Percentiles rank a stretch among this genome's conserved stretches.
Conservation (phyloP, 2,329 filamentous ascomycete species). For the Ramichloridium luteum region DNA sequence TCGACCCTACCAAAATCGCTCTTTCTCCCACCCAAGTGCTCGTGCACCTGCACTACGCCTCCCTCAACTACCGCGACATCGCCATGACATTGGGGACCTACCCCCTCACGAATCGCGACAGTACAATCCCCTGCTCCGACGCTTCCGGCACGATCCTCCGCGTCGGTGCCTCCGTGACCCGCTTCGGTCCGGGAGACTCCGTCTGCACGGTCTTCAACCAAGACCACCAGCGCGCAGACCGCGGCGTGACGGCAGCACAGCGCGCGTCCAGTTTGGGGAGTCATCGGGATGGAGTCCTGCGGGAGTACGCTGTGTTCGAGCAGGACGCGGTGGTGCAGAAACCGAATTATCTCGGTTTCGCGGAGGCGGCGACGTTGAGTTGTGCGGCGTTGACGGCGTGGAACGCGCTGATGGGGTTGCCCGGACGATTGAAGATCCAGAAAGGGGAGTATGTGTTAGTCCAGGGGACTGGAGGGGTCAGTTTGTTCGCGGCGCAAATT, state of each 20-base stretch:
- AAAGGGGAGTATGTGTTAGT: constrained; percentile 44
- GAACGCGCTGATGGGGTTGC: constrained; percentile 10
- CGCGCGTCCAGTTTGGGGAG: constrained; percentile 41
- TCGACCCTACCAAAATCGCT: constrained; percentile 3
- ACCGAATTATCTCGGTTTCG: constrained; percentile 1
- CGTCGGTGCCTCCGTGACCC: constrained; percentile 42
- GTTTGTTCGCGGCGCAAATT: constrained; percentile 50
- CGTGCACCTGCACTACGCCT: too few species aligned
- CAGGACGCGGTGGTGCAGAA: constrained; percentile 3
- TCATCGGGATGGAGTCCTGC: constrained; percentile 3
- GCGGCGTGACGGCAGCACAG: constrained; percentile 37
- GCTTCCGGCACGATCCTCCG: constrained; percentile 39
- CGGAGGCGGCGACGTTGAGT: constrained; percentile 1
- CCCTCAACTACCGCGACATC: constrained; percentile 38
- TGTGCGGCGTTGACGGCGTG: constrained; percentile 4
- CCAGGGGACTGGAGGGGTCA: constrained; percentile 57
- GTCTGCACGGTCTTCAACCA: constrained; percentile 53
- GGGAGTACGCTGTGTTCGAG: constrained; percentile 3
- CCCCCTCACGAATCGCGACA: constrained; percentile 29
- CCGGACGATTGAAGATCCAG: constrained; percentile 51
- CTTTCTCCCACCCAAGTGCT: constrained; percentile 31
- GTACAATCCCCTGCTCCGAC: constrained; percentile 36
- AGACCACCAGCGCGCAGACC: constrained; percentile 39
- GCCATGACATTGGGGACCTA: constrained; percentile 35
- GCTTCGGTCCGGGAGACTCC: constrained; percentile 45